A percentile compares a stretch with the other conserved stretches of the same genome.
Evolutionary conservation across 2,329 filamentous ascomycete species (phyloP).

Genomic region (Parascedosporium putredinis): DNA sequence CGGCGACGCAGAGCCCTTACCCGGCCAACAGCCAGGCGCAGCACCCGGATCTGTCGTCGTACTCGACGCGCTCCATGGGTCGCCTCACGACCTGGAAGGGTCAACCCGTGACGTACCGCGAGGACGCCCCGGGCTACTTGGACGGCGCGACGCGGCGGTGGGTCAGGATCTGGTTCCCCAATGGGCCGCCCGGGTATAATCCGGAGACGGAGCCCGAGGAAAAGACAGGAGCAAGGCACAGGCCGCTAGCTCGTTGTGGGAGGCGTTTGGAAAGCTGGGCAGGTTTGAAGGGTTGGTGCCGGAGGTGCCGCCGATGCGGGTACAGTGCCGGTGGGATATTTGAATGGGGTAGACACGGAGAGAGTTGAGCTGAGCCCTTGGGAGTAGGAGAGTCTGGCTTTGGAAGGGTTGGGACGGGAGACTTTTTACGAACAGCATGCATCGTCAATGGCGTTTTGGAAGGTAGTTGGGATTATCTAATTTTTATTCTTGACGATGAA

Average conservation of each 20-base stretch:
- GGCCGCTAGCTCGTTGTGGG: conserved; percentile 52
- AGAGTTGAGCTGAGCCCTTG: no score
- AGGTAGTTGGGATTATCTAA: background rate
- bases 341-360: no score
- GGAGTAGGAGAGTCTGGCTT: no score
- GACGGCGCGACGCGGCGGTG: conserved; percentile 42
- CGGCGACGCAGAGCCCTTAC: conserved; percentile 26
- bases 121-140: conserved; percentile 32
- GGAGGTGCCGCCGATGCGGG: conserved; percentile 63
- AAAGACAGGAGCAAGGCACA: conserved; percentile 49
- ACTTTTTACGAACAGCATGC: conserved; percentile 11
- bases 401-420: conserved; percentile 5
- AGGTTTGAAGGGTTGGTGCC: conserved; percentile 64
- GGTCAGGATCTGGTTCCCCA: conserved; percentile 62
- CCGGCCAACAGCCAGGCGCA: conserved; percentile 31
- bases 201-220: conserved; percentile 51
- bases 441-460: background rate
- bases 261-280: conserved; percentile 52
- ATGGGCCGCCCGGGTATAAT: conserved; percentile 55
- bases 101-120: conserved; percentile 49
- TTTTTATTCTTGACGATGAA: background rate
- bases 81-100: conserved; percentile 51
- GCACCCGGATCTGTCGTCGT: conserved; percentile 33
- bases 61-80: conserved; percentile 31
- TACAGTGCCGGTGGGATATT: conserved; percentile 60